phyloP scores from a whole-genome alignment of 371 early-diverging fungal species.

The Nematocida major region DNA sequence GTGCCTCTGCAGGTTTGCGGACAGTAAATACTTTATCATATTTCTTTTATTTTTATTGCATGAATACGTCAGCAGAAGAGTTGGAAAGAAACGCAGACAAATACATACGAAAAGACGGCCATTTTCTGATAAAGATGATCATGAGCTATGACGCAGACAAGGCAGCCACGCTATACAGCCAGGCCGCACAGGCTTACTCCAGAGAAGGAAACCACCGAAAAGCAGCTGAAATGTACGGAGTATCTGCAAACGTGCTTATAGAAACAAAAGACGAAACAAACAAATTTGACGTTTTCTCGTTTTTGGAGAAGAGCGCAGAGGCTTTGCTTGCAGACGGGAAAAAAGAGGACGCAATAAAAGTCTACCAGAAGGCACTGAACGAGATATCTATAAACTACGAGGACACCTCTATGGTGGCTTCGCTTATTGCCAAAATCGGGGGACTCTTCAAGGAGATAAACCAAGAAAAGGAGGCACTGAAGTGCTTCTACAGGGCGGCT shows the following conservation, averaged over 20 bases:
- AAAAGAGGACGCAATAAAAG: background rate
- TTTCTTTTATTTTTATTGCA: constrained; percentile 39
- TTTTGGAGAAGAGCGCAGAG: constrained; percentile 41
- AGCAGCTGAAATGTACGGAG: constrained; percentile 31
- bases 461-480: constrained; percentile 30
- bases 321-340: constrained; percentile 38
- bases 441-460: constrained; percentile 6
- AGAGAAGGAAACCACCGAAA: constrained; percentile 3
- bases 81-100: constrained; percentile 45
- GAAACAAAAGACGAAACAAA: constrained; percentile 26
- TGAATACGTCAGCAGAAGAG: constrained; percentile 39
- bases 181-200: constrained; percentile 34
- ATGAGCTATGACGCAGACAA: constrained; percentile 4
- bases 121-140: constrained; percentile 6
- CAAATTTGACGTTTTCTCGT: constrained; percentile 9
- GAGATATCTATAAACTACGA: background rate
- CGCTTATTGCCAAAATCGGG: constrained; percentile 23
- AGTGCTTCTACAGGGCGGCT: constrained; percentile 39
- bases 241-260: constrained; percentile 32
- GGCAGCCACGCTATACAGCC: constrained; percentile 18
- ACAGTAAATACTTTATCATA: background rate
- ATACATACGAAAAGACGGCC: constrained; percentile 8
- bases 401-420: constrained; percentile 25
- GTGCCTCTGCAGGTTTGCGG: too few species aligned
- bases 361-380: constrained; percentile 9